Evolutionary conservation across 106 monocot genomes (phyloP).

Genomic region (Platanthera guangdongensis): DNA sequence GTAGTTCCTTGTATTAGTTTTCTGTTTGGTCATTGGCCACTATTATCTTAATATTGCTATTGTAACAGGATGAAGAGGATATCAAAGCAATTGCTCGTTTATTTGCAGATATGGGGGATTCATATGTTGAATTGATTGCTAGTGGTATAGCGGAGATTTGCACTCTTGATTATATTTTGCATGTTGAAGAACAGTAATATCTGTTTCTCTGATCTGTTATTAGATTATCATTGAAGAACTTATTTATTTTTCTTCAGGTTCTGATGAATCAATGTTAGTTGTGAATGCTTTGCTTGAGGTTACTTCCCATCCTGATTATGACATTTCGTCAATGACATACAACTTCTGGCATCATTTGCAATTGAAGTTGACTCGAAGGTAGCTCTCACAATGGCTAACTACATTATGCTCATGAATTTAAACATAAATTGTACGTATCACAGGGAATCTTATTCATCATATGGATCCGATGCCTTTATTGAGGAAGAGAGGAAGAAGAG

Average conservation of each 20-base stretch:
- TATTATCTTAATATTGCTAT: background rate
- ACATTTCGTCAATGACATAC: slow-evolving; percentile 98
- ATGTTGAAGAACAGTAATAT: slow-evolving; percentile 2
- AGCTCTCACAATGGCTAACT: background rate
- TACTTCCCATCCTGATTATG: slow-evolving; percentile 82
- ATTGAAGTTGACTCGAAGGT: slow-evolving; percentile 60
- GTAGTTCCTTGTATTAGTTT: background rate
- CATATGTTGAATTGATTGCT: slow-evolving; percentile 91
- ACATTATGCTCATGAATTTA: background rate
- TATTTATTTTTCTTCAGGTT: slow-evolving; percentile 38
- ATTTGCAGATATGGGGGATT: slow-evolving; percentile 97
- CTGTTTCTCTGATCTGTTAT: background rate
- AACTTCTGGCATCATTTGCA: slow-evolving; percentile 98
- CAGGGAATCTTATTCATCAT: slow-evolving; percentile 66
- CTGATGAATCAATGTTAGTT: slow-evolving; percentile 83
- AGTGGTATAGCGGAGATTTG: slow-evolving; percentile 35
- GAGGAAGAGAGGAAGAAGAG: slow-evolving; percentile 60
- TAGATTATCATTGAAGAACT: background rate
- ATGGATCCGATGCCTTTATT: slow-evolving; percentile 42
- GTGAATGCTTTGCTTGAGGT: slow-evolving; percentile 92
- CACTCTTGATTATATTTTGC: slow-evolving; percentile 4
- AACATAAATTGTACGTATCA: background rate
- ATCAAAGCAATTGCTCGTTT: slow-evolving; percentile 96
- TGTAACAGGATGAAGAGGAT: slow-evolving; percentile 90
- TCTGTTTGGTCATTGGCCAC: background rate